These are phyloP conservation scores for Claviceps sp. DNA, from an alignment of 2,329 filamentous ascomycete species.

Conservation along the genomic window DNA sequence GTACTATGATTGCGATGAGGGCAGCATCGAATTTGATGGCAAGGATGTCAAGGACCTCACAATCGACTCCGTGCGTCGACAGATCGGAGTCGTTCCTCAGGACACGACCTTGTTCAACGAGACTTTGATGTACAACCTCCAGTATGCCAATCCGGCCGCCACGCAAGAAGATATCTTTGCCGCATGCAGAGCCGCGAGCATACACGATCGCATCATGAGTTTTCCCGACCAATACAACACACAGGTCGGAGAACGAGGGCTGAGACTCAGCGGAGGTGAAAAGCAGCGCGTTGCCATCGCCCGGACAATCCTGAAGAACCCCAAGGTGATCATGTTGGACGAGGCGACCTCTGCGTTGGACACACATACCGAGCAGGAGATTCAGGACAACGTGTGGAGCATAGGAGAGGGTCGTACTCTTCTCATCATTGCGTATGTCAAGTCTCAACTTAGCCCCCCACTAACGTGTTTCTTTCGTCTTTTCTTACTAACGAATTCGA, in stretches of 20 bases:
- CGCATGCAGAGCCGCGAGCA: conserved; percentile 76
- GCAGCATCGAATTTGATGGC: conserved; percentile 73
- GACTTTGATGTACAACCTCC: conserved; percentile 85
- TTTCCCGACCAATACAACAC: conserved; percentile 84
- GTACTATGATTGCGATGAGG: conserved; percentile 78
- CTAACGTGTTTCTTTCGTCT: background rate
- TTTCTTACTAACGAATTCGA: conserved; percentile 9
- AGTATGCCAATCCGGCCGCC: conserved; percentile 71
- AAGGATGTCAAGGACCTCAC: conserved; percentile 74
- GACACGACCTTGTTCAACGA: conserved; percentile 95
- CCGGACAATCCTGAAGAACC: conserved; percentile 82
- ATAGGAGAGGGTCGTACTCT: conserved; percentile 79
- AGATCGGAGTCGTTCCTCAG: conserved; percentile 93
- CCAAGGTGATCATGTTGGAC: conserved; percentile 82
- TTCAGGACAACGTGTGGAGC: conserved; percentile 71
- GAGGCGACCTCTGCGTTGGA: conserved; percentile 88
- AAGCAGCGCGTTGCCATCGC: conserved; percentile 91
- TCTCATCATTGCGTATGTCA: conserved; percentile 76
- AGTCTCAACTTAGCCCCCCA: too few relatives aligned
- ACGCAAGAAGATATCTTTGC: conserved; percentile 70
- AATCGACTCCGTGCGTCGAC: conserved; percentile 80
- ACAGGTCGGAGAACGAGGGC: conserved; percentile 79
- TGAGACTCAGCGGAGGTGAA: conserved; percentile 79
- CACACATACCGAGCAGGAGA: conserved; percentile 84
- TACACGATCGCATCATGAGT: conserved; percentile 79